phyloP scores from a whole-genome alignment of 1,284 basidiomycete species.

The Melampsora americana region DNA sequence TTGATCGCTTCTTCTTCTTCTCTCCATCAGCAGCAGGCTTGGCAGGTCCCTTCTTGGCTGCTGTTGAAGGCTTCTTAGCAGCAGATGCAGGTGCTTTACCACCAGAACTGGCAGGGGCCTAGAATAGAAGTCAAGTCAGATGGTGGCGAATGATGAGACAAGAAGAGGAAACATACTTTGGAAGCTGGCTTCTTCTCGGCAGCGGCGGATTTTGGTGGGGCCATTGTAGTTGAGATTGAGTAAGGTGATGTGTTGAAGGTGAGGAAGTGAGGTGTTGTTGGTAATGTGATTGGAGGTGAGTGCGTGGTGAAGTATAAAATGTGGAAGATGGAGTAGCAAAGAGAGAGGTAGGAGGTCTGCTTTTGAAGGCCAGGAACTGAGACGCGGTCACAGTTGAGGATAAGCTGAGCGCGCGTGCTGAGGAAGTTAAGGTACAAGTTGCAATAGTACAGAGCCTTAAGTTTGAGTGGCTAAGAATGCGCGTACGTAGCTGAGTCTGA shows the following conservation, averaged over 20 bases:
- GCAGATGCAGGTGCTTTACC: slow-evolving; percentile 61
- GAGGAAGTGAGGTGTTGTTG: neutral
- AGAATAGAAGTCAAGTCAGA: slow-evolving; percentile 44
- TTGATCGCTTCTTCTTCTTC: slow-evolving; percentile 65
- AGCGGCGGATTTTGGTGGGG: slow-evolving; percentile 42
- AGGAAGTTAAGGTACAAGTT: neutral
- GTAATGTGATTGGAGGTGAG: neutral
- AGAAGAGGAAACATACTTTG: neutral
- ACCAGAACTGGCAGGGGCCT: slow-evolving; percentile 61
- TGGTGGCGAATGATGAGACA: neutral
- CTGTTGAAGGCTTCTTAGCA: slow-evolving; percentile 60
- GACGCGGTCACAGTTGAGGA: neutral
- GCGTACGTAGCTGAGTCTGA: neutral
- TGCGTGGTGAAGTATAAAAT: neutral
- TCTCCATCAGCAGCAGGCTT: slow-evolving; percentile 60
- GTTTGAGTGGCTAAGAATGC: neutral
- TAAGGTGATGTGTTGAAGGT: neutral
- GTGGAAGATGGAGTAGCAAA: neutral
- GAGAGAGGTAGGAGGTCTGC: neutral
- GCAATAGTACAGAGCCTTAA: neutral
- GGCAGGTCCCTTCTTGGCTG: slow-evolving; percentile 47
- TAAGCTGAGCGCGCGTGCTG: too few species aligned
- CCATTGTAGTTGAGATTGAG: neutral
- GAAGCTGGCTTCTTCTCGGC: slow-evolving; percentile 44
- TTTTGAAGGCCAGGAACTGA: neutral